Evolutionary conservation across 2,329 filamentous ascomycete species (phyloP), one percentile per base, ranked within the genome.

Genomic region (Pseudonectria foliicola): DNA sequence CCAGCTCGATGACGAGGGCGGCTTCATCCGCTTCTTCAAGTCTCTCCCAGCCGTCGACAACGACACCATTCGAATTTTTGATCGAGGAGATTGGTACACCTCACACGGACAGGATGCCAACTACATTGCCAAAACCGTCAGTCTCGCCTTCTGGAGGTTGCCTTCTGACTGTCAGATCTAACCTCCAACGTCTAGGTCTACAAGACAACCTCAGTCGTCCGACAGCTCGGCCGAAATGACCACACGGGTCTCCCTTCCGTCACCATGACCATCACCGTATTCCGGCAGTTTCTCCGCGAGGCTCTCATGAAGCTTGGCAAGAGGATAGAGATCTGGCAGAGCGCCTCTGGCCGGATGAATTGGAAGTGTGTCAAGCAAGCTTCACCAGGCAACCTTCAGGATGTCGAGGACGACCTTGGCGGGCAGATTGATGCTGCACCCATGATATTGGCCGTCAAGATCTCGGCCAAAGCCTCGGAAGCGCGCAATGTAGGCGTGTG

Each of bases 11-110:
- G 92, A 98, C 57, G 92, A 98, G 68, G 80, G 82, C 55, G 88
- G 90, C 48, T 98, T 98, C 70, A 95, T 96, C 66, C 86, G 82
- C 50, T 94, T 88, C 67, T 98, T 93, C 71, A 90, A 90, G 51
- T 82, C 80, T n/a, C 73, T 98, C 3, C 79, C 87, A 6, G 53
- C 68, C 11, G 77, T 79, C 34, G 77, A 79, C 49, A 73, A 79
- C 26, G 82, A 85, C 35, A 89, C 86, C 0, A 73, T 98, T 35
- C 82, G 92, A 35, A 82, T 98, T 40, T 96, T 96, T 56, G 89
- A 96, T 54, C 80, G 92, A 45, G 84, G 85, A 25, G 92, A 98
- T 57, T 98, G 82, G 75, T 95, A 95, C 60, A 95, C 90, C 6
- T 85, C 89, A n/a, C 87, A 94, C 54, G 86, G 85, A 30, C 75